Evolutionary conservation across 73 alveolate genomes (phyloP).

Genomic region (Tetrahymena elliotti): DNA sequence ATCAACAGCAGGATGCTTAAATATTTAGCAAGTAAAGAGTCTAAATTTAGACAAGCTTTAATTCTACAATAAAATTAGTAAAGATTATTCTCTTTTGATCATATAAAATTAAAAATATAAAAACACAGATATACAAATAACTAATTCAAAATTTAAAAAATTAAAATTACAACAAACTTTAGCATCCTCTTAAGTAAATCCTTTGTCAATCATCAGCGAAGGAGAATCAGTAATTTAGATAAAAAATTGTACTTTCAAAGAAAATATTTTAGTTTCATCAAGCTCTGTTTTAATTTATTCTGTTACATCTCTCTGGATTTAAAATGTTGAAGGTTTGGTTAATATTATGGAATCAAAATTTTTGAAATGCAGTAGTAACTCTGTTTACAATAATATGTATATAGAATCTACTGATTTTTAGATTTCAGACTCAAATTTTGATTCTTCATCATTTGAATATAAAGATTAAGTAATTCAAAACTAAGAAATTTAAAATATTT

Average conservation of each 20-base stretch:
- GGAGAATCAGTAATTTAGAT: background rate
- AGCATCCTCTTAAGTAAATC: background rate
- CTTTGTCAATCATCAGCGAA: background rate
- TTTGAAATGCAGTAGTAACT: background rate
- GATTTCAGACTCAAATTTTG: background rate
- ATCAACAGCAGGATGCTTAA: background rate
- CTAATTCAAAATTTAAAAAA: background rate
- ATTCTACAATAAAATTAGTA: background rate
- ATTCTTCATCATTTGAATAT: background rate
- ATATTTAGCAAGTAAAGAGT: background rate
- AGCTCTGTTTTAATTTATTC: background rate
- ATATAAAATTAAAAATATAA: background rate
- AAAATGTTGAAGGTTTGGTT: background rate
- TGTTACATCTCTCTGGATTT: background rate
- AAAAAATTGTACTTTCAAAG: background rate
- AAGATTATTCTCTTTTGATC: background rate
- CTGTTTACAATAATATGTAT: background rate
- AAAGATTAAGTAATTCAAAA: background rate
- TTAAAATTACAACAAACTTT: background rate
- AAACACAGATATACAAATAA: background rate
- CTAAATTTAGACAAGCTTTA: background rate
- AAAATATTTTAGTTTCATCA: background rate
- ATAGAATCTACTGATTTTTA: background rate
- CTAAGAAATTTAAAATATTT: background rate
- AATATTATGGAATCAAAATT: background rate